Base-by-base conservation (phyloP, 345 rosid genomes). In the Populus euphratica region DNA sequence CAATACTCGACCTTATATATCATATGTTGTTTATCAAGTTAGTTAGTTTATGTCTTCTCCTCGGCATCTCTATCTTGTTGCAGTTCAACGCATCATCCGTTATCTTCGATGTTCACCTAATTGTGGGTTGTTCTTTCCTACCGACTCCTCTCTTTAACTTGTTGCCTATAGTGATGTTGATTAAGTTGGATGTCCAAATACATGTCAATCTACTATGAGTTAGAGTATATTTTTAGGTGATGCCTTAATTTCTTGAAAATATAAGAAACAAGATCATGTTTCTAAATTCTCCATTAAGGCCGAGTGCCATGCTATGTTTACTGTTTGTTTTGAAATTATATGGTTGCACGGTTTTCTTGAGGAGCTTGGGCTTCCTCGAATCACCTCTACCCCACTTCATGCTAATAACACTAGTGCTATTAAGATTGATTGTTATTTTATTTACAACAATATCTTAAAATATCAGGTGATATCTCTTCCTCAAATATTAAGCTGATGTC, bases 181-280 rank as follows among this genome's bases (percentile, higher is more conserved):
- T 50, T 17, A 21, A 8, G 21, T 0, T 5, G 0, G 8, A 21
- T 50, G 0, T 50, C 8, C 8, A 5, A 0, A 50, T 21, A 50
- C 56, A 16, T 1, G 0, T 21, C 8, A 0, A 14, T 17, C 56
- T 16, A 50, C n/a, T 14, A 0, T 0, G 0, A 0, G 21, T 17
- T 50, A 0, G 6, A 17, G 6, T 50, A 50, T 50, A 8, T 17
- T 50, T 21, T 1, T 50, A 2, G 0, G 1, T 50, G 56, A 50
- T 50, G 56, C 2, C 6, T 17, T 17, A 21, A 50, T 50, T 50
- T 50, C 56, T 50, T 17, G 21, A 21, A 50, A 17, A 50, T 50
- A 6, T 50, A 50, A 16, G 56, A 50, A 49, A 17, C 2, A 50
- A 17, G 8, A 50, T 17, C 6, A 0, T 50, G 56, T 17, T 16